Evolutionary conservation across 768 basidiomycete species (phyloP).

Genomic region (Naematelia encephala): DNA sequence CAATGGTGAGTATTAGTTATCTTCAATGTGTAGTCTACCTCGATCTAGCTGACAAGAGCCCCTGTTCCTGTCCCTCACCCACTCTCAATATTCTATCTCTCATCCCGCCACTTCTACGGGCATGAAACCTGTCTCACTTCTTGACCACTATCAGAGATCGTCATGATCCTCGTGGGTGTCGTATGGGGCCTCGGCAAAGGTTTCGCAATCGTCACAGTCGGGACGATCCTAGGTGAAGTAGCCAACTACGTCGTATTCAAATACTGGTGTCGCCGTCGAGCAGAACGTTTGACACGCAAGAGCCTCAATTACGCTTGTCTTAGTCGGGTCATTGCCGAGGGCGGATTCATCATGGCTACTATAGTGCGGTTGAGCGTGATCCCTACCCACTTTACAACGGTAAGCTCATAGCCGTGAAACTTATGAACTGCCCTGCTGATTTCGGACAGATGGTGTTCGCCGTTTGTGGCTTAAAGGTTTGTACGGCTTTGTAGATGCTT

Average conservation of each 20-base stretch:
- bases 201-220: constrained; percentile 65
- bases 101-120: too few species aligned
- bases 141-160: constrained; percentile 53
- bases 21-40: constrained; percentile 13
- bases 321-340: constrained; percentile 68
- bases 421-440: constrained; percentile 77
- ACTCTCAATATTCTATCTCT: too few species aligned
- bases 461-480: constrained; percentile 71
- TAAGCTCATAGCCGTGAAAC: constrained; percentile 60
- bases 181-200: constrained; percentile 87
- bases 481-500: not conserved
- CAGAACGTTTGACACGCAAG: constrained; percentile 66
- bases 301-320: constrained; percentile 57
- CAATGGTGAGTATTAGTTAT: constrained; percentile 55
- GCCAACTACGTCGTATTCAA: constrained; percentile 88
- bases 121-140: too few species aligned
- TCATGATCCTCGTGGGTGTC: constrained; percentile 80
- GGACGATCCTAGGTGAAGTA: constrained; percentile 78
- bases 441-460: constrained; percentile 75
- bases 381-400: constrained; percentile 28
- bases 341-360: constrained; percentile 65
- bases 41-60: not conserved
- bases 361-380: constrained; percentile 37
- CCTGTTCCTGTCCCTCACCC: not conserved
- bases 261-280: constrained; percentile 69